Percentiles rank a stretch among this genome's conserved stretches.
Evolutionary conservation across 1,139 yeast genomes (phyloP).

Genomic region (Yamadazyma jaroonii): DNA sequence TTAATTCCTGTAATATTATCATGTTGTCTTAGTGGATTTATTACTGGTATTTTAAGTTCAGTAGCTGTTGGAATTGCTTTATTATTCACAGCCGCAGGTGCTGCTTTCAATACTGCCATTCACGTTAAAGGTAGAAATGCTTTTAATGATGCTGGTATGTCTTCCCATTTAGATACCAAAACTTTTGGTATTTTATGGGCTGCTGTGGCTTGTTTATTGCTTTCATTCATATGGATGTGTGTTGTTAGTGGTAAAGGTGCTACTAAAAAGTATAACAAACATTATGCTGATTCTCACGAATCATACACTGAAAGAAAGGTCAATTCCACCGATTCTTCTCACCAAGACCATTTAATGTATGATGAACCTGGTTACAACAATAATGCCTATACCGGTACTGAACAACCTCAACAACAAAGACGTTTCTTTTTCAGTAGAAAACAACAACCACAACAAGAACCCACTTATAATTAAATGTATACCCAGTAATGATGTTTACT

Average conservation of each 20-base stretch:
- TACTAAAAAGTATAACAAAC: constrained; percentile 5
- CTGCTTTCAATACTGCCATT: constrained; percentile 63
- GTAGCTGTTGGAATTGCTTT: constrained; percentile 35
- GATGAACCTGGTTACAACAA: constrained; percentile 4
- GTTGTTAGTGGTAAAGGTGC: constrained; percentile 14
- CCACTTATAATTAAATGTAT: background rate
- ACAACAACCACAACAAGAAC: constrained; percentile 2
- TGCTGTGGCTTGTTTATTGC: constrained; percentile 43
- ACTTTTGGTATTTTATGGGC: constrained; percentile 69
- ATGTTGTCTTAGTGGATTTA: constrained; percentile 18
- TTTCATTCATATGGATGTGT: constrained; percentile 20
- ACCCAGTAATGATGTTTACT: background rate
- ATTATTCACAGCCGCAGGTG: constrained; percentile 53
- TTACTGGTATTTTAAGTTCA: constrained; percentile 26
- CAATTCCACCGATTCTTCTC: constrained; percentile 12
- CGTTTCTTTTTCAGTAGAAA: constrained; percentile 7
- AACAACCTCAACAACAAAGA: constrained; percentile 5
- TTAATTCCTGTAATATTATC: constrained; percentile 32
- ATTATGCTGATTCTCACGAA: constrained; percentile 8
- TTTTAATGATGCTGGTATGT: constrained; percentile 46
- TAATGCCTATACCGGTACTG: background rate
- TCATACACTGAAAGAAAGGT: constrained; percentile 13
- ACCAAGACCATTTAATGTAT: constrained; percentile 6
- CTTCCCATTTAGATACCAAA: constrained; percentile 54
- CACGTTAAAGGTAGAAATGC: constrained; percentile 59